These are phyloP conservation scores for Serendipita vermifera DNA, from an alignment of 768 basidiomycete species.

Conservation along the genomic window DNA sequence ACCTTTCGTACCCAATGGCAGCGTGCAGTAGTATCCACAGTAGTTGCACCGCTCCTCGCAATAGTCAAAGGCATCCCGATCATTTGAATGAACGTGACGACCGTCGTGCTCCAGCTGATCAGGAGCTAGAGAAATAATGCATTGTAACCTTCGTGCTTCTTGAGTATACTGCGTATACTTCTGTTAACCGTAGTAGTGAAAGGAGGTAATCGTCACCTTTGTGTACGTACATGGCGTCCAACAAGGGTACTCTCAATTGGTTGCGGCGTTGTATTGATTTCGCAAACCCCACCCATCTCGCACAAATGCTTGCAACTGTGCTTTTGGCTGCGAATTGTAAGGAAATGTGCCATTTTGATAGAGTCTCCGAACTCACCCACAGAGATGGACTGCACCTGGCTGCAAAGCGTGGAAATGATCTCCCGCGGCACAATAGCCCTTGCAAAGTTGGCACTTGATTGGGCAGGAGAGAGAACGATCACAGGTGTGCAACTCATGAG, in stretches of 20 bases:
- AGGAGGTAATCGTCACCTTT: conserved; percentile 30
- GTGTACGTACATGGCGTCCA: conserved; percentile 55
- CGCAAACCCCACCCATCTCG: conserved; percentile 36
- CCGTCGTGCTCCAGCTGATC: conserved; percentile 33
- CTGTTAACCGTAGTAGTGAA: not conserved
- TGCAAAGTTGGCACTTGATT: conserved; percentile 41
- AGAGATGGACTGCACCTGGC: conserved; percentile 34
- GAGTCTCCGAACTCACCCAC: conserved; percentile 33
- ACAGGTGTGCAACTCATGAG: conserved; percentile 38
- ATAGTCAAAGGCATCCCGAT: conserved; percentile 37
- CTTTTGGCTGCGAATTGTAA: conserved; percentile 30
- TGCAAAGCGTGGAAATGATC: conserved; percentile 44
- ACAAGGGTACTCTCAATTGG: conserved; percentile 51
- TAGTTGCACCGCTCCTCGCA: conserved; percentile 41
- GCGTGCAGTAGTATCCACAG: conserved; percentile 47
- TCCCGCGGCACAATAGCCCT: conserved; percentile 34
- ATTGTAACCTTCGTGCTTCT: conserved; percentile 41
- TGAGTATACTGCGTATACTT: conserved; percentile 11
- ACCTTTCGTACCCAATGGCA: conserved; percentile 49
- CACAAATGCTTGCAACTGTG: conserved; percentile 37
- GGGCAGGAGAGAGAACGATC: conserved; percentile 39
- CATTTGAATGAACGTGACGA: conserved; percentile 36
- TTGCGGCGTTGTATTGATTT: conserved; percentile 45
- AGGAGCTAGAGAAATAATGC: conserved; percentile 34
- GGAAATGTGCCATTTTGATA: not conserved